Percentiles rank a stretch among this genome's conserved stretches.
phyloP scores from a whole-genome alignment of 108 stramenopile species.

The Skeletonema grethae region DNA sequence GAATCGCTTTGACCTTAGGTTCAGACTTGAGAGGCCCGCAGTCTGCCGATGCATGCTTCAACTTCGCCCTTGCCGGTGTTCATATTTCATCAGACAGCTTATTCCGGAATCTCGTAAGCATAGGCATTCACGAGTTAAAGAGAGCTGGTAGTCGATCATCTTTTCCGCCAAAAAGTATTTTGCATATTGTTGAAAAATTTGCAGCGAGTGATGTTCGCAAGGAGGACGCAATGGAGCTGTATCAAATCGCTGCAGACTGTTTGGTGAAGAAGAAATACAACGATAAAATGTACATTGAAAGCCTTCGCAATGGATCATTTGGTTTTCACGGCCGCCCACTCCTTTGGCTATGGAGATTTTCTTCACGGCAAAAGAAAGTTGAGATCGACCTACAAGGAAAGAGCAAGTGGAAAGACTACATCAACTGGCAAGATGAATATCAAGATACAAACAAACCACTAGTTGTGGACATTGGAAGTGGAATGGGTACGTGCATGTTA shows the following conservation, averaged over 20 bases:
- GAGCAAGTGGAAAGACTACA: not conserved
- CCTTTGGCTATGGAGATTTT: conserved; percentile 50
- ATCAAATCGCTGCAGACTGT: conserved; percentile 31
- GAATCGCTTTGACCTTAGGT: conserved; percentile 30
- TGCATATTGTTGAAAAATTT: conserved; percentile 53
- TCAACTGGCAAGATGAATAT: conserved; percentile 36
- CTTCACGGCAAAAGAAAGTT: conserved; percentile 35
- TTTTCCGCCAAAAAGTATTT: conserved; percentile 29
- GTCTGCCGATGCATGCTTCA: conserved; percentile 45
- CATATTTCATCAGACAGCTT: conserved; percentile 4
- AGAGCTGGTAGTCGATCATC: conserved; percentile 33
- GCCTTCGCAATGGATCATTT: conserved; percentile 33
- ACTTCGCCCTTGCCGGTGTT: conserved; percentile 41
- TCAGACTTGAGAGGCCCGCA: conserved; percentile 36
- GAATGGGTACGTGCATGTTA: conserved; percentile 40
- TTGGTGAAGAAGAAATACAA: conserved; percentile 31
- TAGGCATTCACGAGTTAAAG: conserved; percentile 41
- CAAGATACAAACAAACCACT: conserved; percentile 31
- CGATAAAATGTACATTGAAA: conserved; percentile 23
- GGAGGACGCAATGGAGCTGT: conserved; percentile 25
- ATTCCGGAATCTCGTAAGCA: conserved; percentile 25
- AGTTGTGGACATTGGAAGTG: conserved; percentile 51
- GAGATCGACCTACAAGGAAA: not conserved
- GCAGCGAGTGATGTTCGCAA: conserved; percentile 36
- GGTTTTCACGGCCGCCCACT: conserved; percentile 25